These are phyloP conservation scores for Wickerhamomyces rabaulensis DNA, from an alignment of 805 yeast species.

Conservation along the genomic window DNA sequence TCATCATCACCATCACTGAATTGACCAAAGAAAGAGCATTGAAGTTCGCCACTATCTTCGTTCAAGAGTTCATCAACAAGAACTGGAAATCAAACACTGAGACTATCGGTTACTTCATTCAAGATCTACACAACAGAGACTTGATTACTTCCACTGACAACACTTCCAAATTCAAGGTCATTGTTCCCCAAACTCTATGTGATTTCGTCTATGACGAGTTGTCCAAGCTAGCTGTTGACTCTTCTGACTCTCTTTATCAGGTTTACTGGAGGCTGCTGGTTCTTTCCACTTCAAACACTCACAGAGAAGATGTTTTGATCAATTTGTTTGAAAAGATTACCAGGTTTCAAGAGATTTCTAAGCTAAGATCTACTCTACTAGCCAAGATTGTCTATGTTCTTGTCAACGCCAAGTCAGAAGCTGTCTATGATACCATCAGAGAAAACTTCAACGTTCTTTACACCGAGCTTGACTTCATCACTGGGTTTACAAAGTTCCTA, in stretches of 20 bases:
- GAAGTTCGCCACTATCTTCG: constrained; percentile 36
- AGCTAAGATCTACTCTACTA: constrained; percentile 12
- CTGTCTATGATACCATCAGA: constrained; percentile 3
- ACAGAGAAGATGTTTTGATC: constrained; percentile 15
- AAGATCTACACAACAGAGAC: constrained; percentile 28
- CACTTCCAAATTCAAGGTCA: constrained; percentile 8
- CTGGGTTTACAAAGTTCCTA: constrained; percentile 15
- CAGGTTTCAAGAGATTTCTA: constrained; percentile 1
- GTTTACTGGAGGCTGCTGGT: constrained; percentile 49
- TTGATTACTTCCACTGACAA: constrained; percentile 14
- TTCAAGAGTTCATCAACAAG: constrained; percentile 44
- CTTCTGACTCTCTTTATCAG: constrained; percentile 26
- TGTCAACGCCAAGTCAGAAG: constrained; percentile 1
- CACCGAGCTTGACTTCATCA: constrained; percentile 15
- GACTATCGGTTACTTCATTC: constrained; percentile 38
- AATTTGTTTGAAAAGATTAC: constrained; percentile 2
- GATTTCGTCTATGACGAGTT: constrained; percentile 8
- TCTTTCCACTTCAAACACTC: constrained; percentile 28
- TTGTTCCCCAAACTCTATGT: constrained; percentile 15
- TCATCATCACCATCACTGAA: constrained; percentile 41
- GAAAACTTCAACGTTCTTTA: constrained; percentile 16
- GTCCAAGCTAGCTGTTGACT: background rate
- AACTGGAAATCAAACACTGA: constrained; percentile 33
- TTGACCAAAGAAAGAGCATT: constrained; percentile 40
- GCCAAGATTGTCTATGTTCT: constrained; percentile 15